Evolutionary conservation across 2,329 filamentous ascomycete species (phyloP), one percentile per base, ranked within the genome.

Genomic region (Tolypocladium inflatum): DNA sequence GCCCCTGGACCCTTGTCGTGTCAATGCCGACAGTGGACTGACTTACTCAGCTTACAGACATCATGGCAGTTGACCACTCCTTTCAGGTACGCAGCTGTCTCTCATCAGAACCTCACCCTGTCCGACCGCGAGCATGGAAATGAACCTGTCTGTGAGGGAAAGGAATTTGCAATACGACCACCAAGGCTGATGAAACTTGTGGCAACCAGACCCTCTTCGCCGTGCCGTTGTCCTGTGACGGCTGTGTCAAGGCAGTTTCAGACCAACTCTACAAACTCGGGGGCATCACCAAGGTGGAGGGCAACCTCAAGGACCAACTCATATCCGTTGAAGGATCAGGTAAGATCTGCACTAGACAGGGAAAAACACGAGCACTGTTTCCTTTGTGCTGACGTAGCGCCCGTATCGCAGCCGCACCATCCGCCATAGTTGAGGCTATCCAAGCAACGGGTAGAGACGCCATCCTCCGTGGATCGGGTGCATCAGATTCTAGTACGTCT

Each of bases 361-460:
- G 9, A 11, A 17, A 30, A n/a, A 10, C 23, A 19, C 7, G 45
- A 30, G 17, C 7, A 19, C 45, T 13, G 9, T 35, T 35, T 13
- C 21, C 19, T 35, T 23, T 21, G n/a, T 37, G 19, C 35, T 45
- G 33, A 56, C 42, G 26, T 30, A 26, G 17, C 33, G 13, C 30
- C 35, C 52, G 41, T 55, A 55, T 42, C 43, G 48, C 66, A 83
- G 90, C 90, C 64, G 85, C 94, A 23, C 94, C 94, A 19, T 97
- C 92, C 56, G 83, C 88, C 52, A 96, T 97, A 63, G 91, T 97
- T 37, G 80, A 86, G 62, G 89, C 93, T 9, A 96, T 97, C 63
- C 89, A 97, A 76, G 80, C 82, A 51, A 97, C 92, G 11, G 94
- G 94, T 56, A 85, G 91, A 68, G 93, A 97, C 82, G 93, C 93